A percentile compares a stretch with the other conserved stretches of the same genome.
Conservation (phyloP, 805 yeast genomes). For the Starmerella vitae region DNA sequence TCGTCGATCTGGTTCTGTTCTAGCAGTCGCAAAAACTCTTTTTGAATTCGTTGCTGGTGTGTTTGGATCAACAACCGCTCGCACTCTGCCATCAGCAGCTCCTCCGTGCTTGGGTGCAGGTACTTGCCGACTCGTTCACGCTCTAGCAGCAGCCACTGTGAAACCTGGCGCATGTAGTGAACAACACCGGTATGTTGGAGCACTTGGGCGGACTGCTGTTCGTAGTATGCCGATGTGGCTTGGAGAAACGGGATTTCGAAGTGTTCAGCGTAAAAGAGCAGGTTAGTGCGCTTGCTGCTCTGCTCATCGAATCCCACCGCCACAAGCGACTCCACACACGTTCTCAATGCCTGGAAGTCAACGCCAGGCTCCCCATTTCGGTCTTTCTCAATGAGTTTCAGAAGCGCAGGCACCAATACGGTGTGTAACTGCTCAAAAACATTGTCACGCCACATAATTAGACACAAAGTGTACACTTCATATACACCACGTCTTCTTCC, state of each 20-base stretch:
- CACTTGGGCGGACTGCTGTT: slow-evolving; percentile 52
- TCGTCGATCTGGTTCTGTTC: slow-evolving; percentile 61
- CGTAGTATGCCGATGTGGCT: slow-evolving; percentile 43
- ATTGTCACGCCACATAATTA: slow-evolving; percentile 75
- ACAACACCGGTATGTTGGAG: slow-evolving; percentile 67
- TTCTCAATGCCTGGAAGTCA: slow-evolving; percentile 49
- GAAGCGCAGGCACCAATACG: slow-evolving; percentile 51
- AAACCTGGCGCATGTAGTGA: slow-evolving; percentile 80
- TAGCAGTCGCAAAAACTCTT: slow-evolving; percentile 61
- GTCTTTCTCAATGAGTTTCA: slow-evolving; percentile 62
- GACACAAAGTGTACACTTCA: slow-evolving; percentile 80
- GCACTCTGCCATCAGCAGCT: slow-evolving; percentile 59
- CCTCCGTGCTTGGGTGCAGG: slow-evolving; percentile 75
- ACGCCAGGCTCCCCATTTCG: slow-evolving; percentile 59
- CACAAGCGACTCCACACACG: slow-evolving; percentile 76
- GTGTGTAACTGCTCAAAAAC: slow-evolving; percentile 59
- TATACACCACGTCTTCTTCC: slow-evolving; percentile 55
- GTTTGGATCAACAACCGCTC: slow-evolving; percentile 63
- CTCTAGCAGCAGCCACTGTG: slow-evolving; percentile 70
- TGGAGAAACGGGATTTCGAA: slow-evolving; percentile 69
- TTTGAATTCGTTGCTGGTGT: slow-evolving; percentile 63
- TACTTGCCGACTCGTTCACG: slow-evolving; percentile 61
- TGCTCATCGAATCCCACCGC: slow-evolving; percentile 80
- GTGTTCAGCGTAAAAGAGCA: slow-evolving; percentile 63
- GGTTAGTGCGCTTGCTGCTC: slow-evolving; percentile 73